Conservation (phyloP, 1,284 basidiomycete genomes). For the Moniliophthora roreri region DNA sequence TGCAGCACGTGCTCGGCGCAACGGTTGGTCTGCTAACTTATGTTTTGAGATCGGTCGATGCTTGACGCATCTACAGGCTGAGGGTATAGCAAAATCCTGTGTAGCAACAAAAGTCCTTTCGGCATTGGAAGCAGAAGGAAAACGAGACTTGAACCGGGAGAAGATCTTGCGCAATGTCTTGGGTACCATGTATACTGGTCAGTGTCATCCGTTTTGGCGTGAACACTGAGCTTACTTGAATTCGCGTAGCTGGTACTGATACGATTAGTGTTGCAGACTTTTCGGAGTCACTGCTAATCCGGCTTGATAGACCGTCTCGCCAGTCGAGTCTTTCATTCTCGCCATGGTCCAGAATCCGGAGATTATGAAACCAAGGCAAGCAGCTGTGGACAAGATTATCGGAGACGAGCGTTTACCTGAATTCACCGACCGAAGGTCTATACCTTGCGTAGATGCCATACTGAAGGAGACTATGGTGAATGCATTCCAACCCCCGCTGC, state of each 20-base stretch:
- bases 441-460: neutral
- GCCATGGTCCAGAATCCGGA: slow-evolving; percentile 8
- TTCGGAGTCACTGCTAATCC: neutral
- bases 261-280: slow-evolving; percentile 1
- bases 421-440: neutral
- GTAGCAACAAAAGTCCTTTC: neutral
- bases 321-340: slow-evolving; percentile 3
- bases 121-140: neutral
- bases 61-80: neutral
- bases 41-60: neutral
- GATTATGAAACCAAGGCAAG: slow-evolving; percentile 2
- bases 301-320: neutral
- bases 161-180: slow-evolving; percentile 3
- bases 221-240: neutral
- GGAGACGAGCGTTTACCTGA: neutral
- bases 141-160: neutral
- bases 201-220: no score
- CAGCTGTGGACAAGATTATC: slow-evolving; percentile 4
- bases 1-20: neutral
- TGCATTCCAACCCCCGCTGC: no score
- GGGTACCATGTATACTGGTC: slow-evolving; percentile 5
- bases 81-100: neutral
- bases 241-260: slow-evolving; percentile 8
- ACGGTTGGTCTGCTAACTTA: neutral
- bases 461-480: neutral